Conservation (phyloP, 2,329 filamentous ascomycete genomes). For the Chaetomiaceae sp. region DNA sequence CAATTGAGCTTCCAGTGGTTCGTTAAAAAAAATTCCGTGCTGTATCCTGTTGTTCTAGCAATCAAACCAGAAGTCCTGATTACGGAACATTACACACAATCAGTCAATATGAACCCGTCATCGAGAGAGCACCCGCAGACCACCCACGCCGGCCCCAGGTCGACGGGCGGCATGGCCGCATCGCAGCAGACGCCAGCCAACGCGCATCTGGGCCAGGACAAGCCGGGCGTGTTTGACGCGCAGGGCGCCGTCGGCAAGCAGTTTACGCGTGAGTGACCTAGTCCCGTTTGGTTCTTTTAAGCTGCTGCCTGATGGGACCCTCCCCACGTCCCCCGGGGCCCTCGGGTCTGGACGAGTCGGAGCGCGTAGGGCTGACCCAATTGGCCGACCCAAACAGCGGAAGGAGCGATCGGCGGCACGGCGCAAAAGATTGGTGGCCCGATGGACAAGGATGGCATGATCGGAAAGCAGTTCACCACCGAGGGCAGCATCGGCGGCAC, state of each 20-base stretch:
- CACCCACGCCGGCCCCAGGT: conserved; percentile 15
- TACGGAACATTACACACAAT: neutral
- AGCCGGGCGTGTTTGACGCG: conserved; percentile 41
- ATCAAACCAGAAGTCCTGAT: too few relatives aligned
- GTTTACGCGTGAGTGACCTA: conserved; percentile 46
- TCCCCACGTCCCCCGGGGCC: too few relatives aligned
- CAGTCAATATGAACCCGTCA: conserved; percentile 6
- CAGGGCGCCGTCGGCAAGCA: conserved; percentile 48
- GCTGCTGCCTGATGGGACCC: too few relatives aligned
- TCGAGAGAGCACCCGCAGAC: conserved; percentile 10
- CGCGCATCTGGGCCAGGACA: conserved; percentile 22
- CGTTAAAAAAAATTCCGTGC: too few relatives aligned
- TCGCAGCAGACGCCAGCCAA: conserved; percentile 23
- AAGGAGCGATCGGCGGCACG: conserved; percentile 44
- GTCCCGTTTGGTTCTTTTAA: too few relatives aligned
- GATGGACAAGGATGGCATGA: conserved; percentile 43
- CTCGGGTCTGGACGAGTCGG: too few relatives aligned
- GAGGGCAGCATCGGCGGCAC: conserved; percentile 48
- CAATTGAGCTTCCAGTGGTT: too few relatives aligned
- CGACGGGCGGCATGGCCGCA: conserved; percentile 18
- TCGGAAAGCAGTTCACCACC: conserved; percentile 50
- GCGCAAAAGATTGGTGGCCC: conserved; percentile 46
- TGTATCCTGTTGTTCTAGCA: too few relatives aligned
- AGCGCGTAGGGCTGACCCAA: neutral
- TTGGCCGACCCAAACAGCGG: conserved; percentile 25